Base-by-base conservation (phyloP, 176 grass and related monocot genomes). In the Rhipidocladum racemiflorum region DNA sequence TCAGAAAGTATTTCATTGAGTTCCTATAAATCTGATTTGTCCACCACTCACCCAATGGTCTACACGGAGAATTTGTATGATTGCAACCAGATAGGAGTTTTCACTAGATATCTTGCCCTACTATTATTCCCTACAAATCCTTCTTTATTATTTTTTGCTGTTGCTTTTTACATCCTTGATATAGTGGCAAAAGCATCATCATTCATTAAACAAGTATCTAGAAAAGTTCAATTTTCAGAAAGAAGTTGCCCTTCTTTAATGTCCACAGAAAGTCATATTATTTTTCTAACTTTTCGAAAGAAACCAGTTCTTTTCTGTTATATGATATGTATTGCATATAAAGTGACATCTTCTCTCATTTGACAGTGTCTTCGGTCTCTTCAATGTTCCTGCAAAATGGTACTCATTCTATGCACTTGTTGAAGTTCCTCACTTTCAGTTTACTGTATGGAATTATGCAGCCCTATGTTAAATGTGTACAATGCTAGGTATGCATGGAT, bases 371-470 rank as follows among this genome's bases (percentile, higher is more conserved):
- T 98, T 98, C 60, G 92, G 95, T 61, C 92, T 98, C 82, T 98
- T 98, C 88, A 98, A 91, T 83, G 92, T 98, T 71, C 95, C 95
- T 88, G 90, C 95, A 46, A 89, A 95, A 86, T 93, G 92, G 95
- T 98, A 98, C 67, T 61, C 53, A 71, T 53, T 49, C 18, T 57
- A 61, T 46, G 68, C 81, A 14, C 34, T 16, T 48, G 20, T 81
- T 51, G 40, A 77, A 54, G 54, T 54, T 85, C 40, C 81, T 75
- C 72, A 73, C 46, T 80, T 82, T 12, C 15, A 77, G 45, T 79
- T 81, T 70, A 81, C 21, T 46, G 35, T 35, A 85, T 77, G 34
- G 17, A 68, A 28, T 86, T 75, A 55, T 73, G 74, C 72, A 82
- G 13, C 28, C 32, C 55, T 48, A 40, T 66, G n/a, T 53, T 85